Evolutionary conservation across 352 stramenopile genomes (phyloP), one percentile per base, ranked within the genome.

Genomic region (Labyrinthula sp.): DNA sequence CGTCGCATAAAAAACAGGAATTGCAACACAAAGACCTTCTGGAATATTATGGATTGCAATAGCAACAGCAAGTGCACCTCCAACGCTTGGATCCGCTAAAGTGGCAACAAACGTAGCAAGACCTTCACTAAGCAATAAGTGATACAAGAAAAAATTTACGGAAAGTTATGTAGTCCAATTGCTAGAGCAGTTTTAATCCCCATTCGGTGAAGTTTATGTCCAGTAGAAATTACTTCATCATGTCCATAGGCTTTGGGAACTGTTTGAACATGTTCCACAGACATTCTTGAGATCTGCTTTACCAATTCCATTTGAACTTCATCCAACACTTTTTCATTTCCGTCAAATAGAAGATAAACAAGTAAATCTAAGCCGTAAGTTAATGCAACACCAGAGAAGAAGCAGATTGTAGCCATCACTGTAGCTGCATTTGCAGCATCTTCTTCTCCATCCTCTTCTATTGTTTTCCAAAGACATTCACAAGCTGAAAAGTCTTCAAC

Each of bases 11-110:
- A 93, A 96, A 22, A 96, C 84, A 1, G 86, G 83, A 7, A 92
- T 71, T 8, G 82, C 77, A 9, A 95, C 76, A 35, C 79, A 89
- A 23, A 94, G 63, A 0, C 86, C 86, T 45, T 96, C 86, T 1
- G 84, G 82, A 40, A 96, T 87, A 55, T 95, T 95, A 64, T 95
- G 83, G 18, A 94, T 73, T 3, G 72, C 80, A 47, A 95, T 94
- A 17, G 76, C 82, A 26, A 95, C 63, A 0, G 83, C 82, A 3
- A 95, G 64, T 10, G 82, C 76, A 31, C 72, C 61, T 25, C 85
- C 85, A 8, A 95, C 74, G 0, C 57, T 68, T 1, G 79, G 75
- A 57, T 92, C 77, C 4, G 82, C 57, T 3, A 93, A 58, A 0
- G 79, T 69, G 0, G 73, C 77, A 12, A 93, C 80, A 55, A 89